Evolutionary conservation across 2,329 filamentous ascomycete genomes (phyloP).

Genomic region (Nemania serpens): DNA sequence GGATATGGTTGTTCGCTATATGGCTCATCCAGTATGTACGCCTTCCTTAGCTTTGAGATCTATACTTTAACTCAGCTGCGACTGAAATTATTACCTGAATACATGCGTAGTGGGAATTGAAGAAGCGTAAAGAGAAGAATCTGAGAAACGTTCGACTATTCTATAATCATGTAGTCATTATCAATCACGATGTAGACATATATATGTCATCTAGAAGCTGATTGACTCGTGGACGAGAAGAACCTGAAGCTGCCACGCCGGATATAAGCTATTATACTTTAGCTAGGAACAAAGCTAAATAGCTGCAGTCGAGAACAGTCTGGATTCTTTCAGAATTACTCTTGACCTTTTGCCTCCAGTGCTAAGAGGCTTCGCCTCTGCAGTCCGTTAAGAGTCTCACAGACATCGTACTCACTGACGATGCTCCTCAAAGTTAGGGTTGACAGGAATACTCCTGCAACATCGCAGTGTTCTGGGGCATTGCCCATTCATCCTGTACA

Average conservation of each 20-base stretch:
- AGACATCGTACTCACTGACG: not conserved
- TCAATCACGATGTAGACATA: slow-evolving; percentile 8
- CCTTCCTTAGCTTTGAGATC: too few species aligned
- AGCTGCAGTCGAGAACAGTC: not conserved
- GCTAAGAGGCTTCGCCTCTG: not conserved
- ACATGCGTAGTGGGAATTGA: not conserved
- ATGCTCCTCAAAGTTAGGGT: slow-evolving; percentile 5
- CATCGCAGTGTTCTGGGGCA: not conserved
- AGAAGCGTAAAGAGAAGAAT: not conserved
- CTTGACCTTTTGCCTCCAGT: not conserved
- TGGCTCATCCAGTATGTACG: too few species aligned
- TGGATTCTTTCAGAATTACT: not conserved
- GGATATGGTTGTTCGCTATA: too few species aligned
- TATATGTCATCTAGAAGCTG: slow-evolving; percentile 13
- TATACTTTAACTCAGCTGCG: too few species aligned
- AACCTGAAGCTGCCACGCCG: too few species aligned
- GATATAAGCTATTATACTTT: slow-evolving; percentile 3
- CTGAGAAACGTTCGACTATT: not conserved
- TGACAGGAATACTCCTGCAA: slow-evolving; percentile 9
- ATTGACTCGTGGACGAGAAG: slow-evolving; percentile 14
- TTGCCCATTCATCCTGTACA: not conserved
- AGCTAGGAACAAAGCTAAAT: slow-evolving; percentile 12
- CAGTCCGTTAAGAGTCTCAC: not conserved
- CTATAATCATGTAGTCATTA: slow-evolving; percentile 6
- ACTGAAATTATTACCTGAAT: too few species aligned